phyloP scores from a whole-genome alignment of 306 rosid genomes.

The Dalbergia cultrata region DNA sequence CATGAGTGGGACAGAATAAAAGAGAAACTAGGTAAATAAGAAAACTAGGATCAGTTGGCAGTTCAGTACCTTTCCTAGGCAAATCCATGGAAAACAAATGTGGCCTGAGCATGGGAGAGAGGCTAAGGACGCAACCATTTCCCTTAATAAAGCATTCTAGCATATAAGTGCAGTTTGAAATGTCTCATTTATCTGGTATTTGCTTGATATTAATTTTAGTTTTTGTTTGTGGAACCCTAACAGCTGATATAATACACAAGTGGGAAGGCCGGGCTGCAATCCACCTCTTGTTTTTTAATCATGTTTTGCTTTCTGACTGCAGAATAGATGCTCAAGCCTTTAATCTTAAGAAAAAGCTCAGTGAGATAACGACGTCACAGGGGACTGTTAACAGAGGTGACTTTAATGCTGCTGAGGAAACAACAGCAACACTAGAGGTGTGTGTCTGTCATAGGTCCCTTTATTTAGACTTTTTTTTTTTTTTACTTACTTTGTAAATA shows the following conservation, averaged over 20 bases:
- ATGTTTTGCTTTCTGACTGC: constrained; percentile 57
- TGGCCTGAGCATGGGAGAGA: no score
- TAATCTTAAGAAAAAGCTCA: constrained; percentile 78
- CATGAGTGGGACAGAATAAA: no score
- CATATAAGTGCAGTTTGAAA: no score
- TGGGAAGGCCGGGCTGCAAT: constrained; percentile 32
- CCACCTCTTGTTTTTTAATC: constrained; percentile 21
- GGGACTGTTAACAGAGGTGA: constrained; percentile 59
- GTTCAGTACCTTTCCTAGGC: no score
- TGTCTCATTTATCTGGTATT: no score
- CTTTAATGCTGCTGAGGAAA: constrained; percentile 64
- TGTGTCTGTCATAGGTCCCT: constrained; percentile 32
- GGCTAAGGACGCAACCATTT: no score
- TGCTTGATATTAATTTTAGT: no score
- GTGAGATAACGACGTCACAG: constrained; percentile 60
- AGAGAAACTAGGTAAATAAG: no score
- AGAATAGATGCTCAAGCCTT: constrained; percentile 83
- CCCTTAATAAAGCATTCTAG: no score
- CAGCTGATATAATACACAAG: constrained; percentile 26
- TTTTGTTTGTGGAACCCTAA: no score
- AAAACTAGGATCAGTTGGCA: no score
- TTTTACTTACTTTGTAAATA: constrained; percentile 13
- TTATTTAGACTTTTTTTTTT: background rate
- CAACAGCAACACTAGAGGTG: constrained; percentile 81
- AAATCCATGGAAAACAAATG: no score